phyloP scores from a whole-genome alignment of 1,139 yeast genomes.

The Nakaseomyces uthaithaninus region DNA sequence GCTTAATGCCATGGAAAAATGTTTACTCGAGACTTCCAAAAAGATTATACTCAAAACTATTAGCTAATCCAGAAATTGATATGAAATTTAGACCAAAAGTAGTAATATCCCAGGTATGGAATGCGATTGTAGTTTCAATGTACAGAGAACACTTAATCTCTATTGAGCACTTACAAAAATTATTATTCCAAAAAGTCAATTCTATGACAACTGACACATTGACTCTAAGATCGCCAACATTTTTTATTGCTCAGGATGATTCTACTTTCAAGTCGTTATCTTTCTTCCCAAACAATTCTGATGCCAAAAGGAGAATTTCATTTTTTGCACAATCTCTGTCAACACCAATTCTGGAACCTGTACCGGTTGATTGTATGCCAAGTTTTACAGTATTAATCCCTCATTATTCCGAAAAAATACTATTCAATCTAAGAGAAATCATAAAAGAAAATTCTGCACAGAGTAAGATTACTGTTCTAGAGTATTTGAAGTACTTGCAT shows the following conservation, averaged over 20 bases:
- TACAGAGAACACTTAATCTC: constrained; percentile 73
- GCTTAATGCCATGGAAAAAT: constrained; percentile 82
- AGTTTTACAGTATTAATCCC: constrained; percentile 79
- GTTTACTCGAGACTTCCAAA: constrained; percentile 68
- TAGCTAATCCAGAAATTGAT: constrained; percentile 46
- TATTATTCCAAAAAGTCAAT: constrained; percentile 47
- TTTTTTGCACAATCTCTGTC: constrained; percentile 84
- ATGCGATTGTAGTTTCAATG: constrained; percentile 66
- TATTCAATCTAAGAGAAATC: constrained; percentile 56
- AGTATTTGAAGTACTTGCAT: constrained; percentile 62
- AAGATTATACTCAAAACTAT: constrained; percentile 57
- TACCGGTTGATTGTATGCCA: constrained; percentile 69
- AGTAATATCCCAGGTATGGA: constrained; percentile 70
- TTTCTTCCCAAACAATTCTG: constrained; percentile 53
- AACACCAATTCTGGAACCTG: constrained; percentile 67
- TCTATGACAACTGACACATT: constrained; percentile 34
- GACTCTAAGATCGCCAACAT: constrained; percentile 51
- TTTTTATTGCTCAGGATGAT: constrained; percentile 72
- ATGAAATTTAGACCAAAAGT: constrained; percentile 42
- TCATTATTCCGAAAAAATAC: constrained; percentile 71
- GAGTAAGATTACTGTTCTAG: constrained; percentile 60
- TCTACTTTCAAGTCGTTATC: constrained; percentile 59
- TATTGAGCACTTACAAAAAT: constrained; percentile 54
- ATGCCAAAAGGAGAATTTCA: constrained; percentile 73
- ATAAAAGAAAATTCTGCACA: constrained; percentile 51